These are phyloP conservation scores for Mrakia hoshinonis DNA, from an alignment of 768 basidiomycete species.

Conservation along the genomic window DNA sequence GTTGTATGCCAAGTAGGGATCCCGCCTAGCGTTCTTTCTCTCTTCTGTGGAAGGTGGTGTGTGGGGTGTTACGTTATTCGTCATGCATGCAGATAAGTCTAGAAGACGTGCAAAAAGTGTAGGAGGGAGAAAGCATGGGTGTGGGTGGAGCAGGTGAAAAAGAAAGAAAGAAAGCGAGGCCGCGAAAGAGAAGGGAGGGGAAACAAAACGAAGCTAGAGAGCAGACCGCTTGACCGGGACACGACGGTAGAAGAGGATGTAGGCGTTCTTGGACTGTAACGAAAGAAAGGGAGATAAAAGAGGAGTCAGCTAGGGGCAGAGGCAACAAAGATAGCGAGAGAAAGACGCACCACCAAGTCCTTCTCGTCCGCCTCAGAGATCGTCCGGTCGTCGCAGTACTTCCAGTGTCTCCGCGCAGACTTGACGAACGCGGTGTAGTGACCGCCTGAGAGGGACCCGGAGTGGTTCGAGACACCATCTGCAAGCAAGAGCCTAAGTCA, in stretches of 20 bases:
- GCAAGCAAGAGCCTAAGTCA: too few relatives aligned
- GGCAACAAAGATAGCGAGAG: background rate
- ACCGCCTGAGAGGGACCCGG: constrained; percentile 83
- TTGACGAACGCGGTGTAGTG: constrained; percentile 94
- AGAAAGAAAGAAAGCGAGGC: background rate
- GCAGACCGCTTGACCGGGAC: constrained; percentile 13
- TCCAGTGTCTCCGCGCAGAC: constrained; percentile 69
- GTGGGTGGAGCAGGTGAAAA: too few relatives aligned
- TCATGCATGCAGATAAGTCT: background rate
- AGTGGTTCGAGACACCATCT: constrained; percentile 88
- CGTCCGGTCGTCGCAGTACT: constrained; percentile 88
- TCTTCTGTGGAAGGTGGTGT: background rate
- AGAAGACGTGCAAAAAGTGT: too few relatives aligned
- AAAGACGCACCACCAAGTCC: constrained; percentile 62
- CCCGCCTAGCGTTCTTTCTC: background rate
- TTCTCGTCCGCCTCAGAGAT: constrained; percentile 62
- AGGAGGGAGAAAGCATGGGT: too few relatives aligned
- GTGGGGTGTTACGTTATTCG: background rate
- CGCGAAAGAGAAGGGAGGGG: background rate
- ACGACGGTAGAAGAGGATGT: constrained; percentile 31
- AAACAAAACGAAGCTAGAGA: background rate
- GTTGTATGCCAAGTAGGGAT: background rate
- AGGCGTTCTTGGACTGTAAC: constrained; percentile 27
- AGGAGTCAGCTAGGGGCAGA: background rate
- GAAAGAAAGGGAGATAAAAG: too few relatives aligned